A percentile compares a stretch with the other conserved stretches of the same genome.
Conservation (phyloP, 768 basidiomycete species). For the Pulveroboletus sp. region DNA sequence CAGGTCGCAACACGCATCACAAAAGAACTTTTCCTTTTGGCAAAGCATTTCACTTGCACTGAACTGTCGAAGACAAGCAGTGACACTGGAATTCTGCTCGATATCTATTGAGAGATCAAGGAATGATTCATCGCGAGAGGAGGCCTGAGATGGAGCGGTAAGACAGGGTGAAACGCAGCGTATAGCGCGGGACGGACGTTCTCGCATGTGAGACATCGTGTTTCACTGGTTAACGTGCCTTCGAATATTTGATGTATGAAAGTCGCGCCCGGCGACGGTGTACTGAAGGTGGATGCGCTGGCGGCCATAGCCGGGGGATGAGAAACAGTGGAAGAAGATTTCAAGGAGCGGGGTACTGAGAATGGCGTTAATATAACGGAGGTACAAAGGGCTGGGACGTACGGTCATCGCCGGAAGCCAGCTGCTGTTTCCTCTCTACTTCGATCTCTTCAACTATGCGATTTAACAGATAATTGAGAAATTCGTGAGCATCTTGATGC, state of each 20-base stretch:
- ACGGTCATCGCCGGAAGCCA: slow-evolving; percentile 60
- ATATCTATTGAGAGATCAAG: slow-evolving; percentile 99
- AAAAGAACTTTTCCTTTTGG: slow-evolving; percentile 97
- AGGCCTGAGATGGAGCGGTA: slow-evolving; percentile 47
- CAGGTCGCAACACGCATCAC: slow-evolving; percentile 92
- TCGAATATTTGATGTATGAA: slow-evolving; percentile 92
- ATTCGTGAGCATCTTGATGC: slow-evolving; percentile 99
- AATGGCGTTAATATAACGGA: slow-evolving; percentile 3
- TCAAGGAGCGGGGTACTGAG: slow-evolving; percentile 57
- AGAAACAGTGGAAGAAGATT: slow-evolving; percentile 47
- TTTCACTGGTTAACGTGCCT: slow-evolving; percentile 93
- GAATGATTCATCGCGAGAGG: slow-evolving; percentile 93
- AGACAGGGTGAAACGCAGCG: slow-evolving; percentile 9
- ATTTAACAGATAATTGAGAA: slow-evolving; percentile 91
- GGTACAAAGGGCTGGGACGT: slow-evolving; percentile 31
- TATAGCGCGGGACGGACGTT: slow-evolving; percentile 52
- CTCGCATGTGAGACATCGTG: slow-evolving; percentile 95
- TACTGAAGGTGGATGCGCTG: slow-evolving; percentile 44
- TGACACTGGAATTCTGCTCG: slow-evolving; percentile 95
- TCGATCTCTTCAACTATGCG: slow-evolving; percentile 91
- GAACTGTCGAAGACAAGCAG: slow-evolving; percentile 93
- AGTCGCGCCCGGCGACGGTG: slow-evolving; percentile 52
- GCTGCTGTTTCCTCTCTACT: slow-evolving; percentile 50
- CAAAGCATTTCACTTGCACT: slow-evolving; percentile 98
- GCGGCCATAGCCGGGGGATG: slow-evolving; percentile 38